A percentile compares a stretch with the other conserved stretches of the same genome.
Conservation (phyloP, 345 rosid genomes). For the Citrus medica region DNA sequence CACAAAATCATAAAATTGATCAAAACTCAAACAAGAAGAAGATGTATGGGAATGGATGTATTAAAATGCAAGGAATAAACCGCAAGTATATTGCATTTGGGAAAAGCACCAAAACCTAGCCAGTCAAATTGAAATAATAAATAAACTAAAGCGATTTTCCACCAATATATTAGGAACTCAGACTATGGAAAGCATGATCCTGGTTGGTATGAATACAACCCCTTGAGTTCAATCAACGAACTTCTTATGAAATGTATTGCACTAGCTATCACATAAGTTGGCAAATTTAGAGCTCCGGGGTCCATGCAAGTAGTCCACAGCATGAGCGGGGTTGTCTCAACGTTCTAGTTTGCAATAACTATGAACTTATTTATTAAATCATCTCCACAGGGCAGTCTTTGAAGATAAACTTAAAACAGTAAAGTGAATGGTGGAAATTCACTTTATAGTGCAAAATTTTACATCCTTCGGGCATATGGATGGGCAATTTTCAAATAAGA, state of each 20-base stretch:
- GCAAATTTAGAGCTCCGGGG: not conserved
- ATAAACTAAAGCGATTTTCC: not conserved
- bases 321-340: not conserved
- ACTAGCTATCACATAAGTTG: not conserved
- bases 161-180: not conserved
- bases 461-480: not conserved
- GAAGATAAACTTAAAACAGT: not conserved
- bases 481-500: not conserved
- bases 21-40: not conserved
- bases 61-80: not conserved
- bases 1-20: not conserved
- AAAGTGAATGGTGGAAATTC: not conserved
- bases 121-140: not conserved
- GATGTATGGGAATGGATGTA: not conserved
- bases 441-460: not conserved
- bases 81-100: not conserved
- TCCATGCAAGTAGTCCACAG: not conserved
- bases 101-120: not conserved
- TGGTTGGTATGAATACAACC: constrained; percentile 2
- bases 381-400: not conserved
- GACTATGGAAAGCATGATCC: not conserved
- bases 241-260: not conserved
- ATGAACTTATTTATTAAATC: not conserved
- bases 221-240: not conserved
- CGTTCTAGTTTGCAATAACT: not conserved